These are phyloP conservation scores for Caryopteris hybrid DNA, from an alignment of 305 asterid genomes.

Conservation along the genomic window DNA sequence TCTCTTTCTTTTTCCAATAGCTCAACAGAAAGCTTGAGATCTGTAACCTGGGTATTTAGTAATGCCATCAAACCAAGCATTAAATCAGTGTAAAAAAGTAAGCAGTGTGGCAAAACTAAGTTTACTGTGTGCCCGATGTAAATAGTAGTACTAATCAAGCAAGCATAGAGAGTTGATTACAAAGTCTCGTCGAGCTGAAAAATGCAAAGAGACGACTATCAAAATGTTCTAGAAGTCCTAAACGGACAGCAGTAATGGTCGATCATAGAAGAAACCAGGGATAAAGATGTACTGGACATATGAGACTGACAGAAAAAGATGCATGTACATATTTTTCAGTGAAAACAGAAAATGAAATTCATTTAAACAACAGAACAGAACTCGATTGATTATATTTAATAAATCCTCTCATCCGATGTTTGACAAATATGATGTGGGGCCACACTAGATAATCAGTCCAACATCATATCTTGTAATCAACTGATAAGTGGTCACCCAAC, in stretches of 20 bases:
- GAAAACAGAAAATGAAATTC: neutral
- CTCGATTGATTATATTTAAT: neutral
- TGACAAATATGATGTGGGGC: neutral
- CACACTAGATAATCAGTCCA: neutral
- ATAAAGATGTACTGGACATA: neutral
- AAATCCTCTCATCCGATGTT: neutral
- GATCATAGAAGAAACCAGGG: neutral
- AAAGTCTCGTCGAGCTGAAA: neutral
- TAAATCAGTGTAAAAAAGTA: neutral
- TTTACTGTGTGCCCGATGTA: neutral
- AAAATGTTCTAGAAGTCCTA: neutral
- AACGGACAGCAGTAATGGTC: neutral
- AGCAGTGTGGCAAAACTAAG: neutral
- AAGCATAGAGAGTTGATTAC: neutral
- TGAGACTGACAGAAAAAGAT: neutral
- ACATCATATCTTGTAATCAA: neutral
- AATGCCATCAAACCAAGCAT: conserved; percentile 11
- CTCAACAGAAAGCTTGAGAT: conserved; percentile 71
- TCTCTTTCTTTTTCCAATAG: conserved; percentile 87
- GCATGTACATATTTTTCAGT: neutral
- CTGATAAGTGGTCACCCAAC: neutral
- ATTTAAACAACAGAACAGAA: too few relatives aligned
- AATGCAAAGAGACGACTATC: neutral
- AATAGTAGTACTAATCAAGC: neutral
- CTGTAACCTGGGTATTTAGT: conserved; percentile 51